Evolutionary conservation across 2,329 filamentous ascomycete species (phyloP).

Genomic region (Fusarium buharicum): DNA sequence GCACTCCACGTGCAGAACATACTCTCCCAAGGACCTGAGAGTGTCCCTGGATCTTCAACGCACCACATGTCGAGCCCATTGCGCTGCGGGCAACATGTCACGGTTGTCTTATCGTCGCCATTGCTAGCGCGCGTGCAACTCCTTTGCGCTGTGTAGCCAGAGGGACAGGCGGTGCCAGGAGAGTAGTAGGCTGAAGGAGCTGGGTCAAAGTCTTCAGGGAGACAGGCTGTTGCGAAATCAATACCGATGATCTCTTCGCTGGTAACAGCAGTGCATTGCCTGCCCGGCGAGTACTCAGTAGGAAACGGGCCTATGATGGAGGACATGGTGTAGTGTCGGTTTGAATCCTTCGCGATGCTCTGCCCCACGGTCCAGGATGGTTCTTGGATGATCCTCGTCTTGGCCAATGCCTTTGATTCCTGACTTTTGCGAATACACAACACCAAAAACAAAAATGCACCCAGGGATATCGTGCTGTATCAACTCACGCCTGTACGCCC

Average conservation of each 20-base stretch:
- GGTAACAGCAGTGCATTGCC: conserved; percentile 24
- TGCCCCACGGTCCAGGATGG: not conserved
- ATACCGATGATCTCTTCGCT: conserved; percentile 33
- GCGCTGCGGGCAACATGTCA: conserved; percentile 51
- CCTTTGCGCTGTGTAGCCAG: conserved; percentile 44
- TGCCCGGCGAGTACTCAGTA: conserved; percentile 14
- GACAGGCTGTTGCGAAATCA: conserved; percentile 45
- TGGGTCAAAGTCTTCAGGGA: conserved; percentile 46
- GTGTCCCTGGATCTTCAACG: conserved; percentile 40
- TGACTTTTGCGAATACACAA: not conserved
- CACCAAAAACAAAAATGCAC: not conserved
- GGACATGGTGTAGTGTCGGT: not conserved
- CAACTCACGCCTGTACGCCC: not conserved
- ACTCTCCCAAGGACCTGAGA: conserved; percentile 40
- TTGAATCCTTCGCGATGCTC: not conserved
- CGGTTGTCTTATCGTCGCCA: conserved; percentile 46
- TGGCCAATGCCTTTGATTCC: not conserved
- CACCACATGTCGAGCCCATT: conserved; percentile 45
- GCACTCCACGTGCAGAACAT: conserved; percentile 51
- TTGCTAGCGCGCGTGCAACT: conserved; percentile 45
- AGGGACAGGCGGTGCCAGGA: conserved; percentile 47
- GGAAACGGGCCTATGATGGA: conserved; percentile 34
- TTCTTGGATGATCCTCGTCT: too few species aligned
- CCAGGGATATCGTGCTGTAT: not conserved
- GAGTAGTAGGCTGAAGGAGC: conserved; percentile 47